Base-by-base conservation (phyloP, 2,329 filamentous ascomycete species). In the Sarocladium strictum region DNA sequence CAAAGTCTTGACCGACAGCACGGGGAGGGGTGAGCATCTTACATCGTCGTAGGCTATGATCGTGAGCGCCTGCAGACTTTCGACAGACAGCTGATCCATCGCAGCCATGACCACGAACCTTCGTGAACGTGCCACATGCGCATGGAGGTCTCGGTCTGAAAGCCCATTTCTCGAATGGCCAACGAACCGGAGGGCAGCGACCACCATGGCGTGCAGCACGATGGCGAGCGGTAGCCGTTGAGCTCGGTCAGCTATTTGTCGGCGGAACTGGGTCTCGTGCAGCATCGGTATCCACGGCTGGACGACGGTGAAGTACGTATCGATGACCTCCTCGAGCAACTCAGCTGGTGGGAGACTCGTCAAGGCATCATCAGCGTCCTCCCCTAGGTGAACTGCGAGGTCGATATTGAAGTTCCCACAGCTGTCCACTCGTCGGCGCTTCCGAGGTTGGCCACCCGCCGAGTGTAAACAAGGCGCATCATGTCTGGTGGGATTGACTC, bases 261-360 rank as follows among this genome's bases (percentile, higher is more conserved):
- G 54, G 0, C 64, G 60, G 37, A 70, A 69, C 2, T 60, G 55
- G 0, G 59, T 62, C 51, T 67, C 62, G 53, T 71, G 69, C 6
- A 72, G 53, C 14, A 73, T 69, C 1, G 69, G 69, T 7, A 71
- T 71, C 67, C 70, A 74, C 9, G 71, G 72, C 37, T 74, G 71
- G 4, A 73, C 64, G n/a, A 64, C 54, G 5, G 60, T 58, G 55
- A 74, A 73, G 55, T 73, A 69, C 5, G 51, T 54, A 21, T 63
- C 59, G 14, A 65, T 55, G 2, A 62, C 23, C 9, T 61, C 56
- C 15, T 61, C 62, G 7, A 64, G 51, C 6, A 54, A 7, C 3
- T 40, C 52, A 1, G 51, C 19, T 4, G 57, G 51, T 3, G 61
- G 61, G 11, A 63, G 51, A n/a, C 54, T 65, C 15, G 64, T 62